Evolutionary conservation across 1,139 yeast species (phyloP).

Genomic region (Magnusiomyces suaveolens): DNA sequence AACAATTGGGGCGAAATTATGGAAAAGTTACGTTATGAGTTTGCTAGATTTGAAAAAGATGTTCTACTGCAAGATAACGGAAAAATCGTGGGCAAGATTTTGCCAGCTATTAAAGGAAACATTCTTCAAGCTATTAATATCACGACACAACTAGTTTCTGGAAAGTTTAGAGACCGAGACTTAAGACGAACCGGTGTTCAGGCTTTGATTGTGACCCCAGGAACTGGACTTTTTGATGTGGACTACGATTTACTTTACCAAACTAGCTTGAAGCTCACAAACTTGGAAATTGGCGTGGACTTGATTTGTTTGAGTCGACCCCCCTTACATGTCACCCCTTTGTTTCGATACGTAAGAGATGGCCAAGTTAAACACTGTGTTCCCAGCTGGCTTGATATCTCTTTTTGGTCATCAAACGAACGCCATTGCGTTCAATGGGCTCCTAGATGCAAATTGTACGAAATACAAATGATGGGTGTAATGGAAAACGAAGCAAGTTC

Average conservation of each 20-base stretch:
- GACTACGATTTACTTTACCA: constrained; percentile 67
- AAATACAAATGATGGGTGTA: constrained; percentile 95
- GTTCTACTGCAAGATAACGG: constrained; percentile 44
- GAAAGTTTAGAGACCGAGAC: constrained; percentile 78
- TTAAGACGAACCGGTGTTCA: constrained; percentile 79
- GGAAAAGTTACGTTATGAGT: constrained; percentile 78
- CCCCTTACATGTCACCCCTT: constrained; percentile 84
- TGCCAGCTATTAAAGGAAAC: constrained; percentile 87
- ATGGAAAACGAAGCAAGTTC: constrained; percentile 80
- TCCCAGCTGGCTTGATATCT: constrained; percentile 91
- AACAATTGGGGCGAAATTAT: constrained; percentile 80
- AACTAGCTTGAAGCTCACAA: constrained; percentile 65
- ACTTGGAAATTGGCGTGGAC: constrained; percentile 79
- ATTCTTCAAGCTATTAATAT: constrained; percentile 77
- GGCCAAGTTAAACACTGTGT: constrained; percentile 46
- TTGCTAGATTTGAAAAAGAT: constrained; percentile 71
- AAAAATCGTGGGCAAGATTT: constrained; percentile 35
- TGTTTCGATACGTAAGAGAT: constrained; percentile 53
- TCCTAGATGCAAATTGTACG: constrained; percentile 88
- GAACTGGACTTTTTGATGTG: constrained; percentile 88
- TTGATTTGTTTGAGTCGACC: constrained; percentile 81
- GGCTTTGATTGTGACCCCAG: constrained; percentile 79
- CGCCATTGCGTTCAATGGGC: constrained; percentile 60
- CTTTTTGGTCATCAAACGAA: constrained; percentile 56
- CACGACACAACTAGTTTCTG: constrained; percentile 69